phyloP scores from a whole-genome alignment of 2,329 filamentous ascomycete species.

The Ophiocordyceps sinensis region DNA sequence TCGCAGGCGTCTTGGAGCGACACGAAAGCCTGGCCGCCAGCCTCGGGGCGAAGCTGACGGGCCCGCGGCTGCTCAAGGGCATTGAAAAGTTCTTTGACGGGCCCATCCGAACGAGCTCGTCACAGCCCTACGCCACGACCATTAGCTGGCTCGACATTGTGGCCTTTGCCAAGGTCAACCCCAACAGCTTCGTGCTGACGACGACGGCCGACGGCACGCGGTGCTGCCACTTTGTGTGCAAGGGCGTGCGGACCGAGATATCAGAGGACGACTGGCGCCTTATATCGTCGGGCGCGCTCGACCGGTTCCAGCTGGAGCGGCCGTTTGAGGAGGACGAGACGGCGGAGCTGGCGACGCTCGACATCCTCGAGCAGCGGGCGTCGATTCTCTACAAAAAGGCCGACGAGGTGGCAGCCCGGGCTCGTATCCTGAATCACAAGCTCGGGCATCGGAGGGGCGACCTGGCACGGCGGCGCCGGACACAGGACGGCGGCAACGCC shows the following conservation, averaged over 20 bases:
- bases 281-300: conserved; percentile 68
- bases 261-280: conserved; percentile 77
- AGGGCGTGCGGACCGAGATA: conserved; percentile 71
- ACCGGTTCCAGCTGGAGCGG: conserved; percentile 63
- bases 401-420: conserved; percentile 49
- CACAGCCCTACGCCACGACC: conserved; percentile 36
- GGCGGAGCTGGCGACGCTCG: conserved; percentile 69
- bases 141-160: conserved; percentile 80
- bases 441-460: conserved; percentile 27
- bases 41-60: conserved; percentile 68
- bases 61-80: conserved; percentile 69
- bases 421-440: conserved; percentile 68
- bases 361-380: conserved; percentile 69
- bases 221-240: conserved; percentile 70
- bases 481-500: conserved; percentile 15
- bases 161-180: conserved; percentile 67
- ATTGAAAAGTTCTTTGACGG: conserved; percentile 80
- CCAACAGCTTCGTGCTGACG: conserved; percentile 60
- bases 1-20: conserved; percentile 56
- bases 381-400: conserved; percentile 66
- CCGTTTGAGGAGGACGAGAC: conserved; percentile 77
- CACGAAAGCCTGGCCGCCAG: conserved; percentile 81
- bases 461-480: conserved; percentile 13
- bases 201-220: conserved; percentile 53
- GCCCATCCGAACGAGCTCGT: conserved; percentile 41